Conservation (phyloP, 305 asterid species). For the Solanum aculeatissimum region DNA sequence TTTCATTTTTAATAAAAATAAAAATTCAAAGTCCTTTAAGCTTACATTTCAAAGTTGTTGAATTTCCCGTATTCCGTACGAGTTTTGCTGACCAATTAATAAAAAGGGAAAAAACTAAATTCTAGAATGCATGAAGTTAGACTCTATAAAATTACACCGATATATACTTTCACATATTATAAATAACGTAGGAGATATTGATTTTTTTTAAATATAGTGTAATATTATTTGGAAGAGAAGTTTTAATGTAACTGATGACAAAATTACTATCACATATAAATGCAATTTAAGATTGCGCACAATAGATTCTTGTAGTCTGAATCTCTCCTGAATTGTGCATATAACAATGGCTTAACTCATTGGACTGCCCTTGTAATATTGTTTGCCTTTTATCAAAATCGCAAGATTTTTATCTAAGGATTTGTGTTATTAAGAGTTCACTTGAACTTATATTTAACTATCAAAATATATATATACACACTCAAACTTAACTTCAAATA, state of each 20-base stretch:
- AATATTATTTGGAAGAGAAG: background rate
- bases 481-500: background rate
- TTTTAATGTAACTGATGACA: background rate
- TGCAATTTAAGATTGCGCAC: fast-evolving
- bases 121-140: background rate
- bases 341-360: too few species aligned
- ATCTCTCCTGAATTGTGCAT: background rate
- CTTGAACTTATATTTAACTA: too few species aligned
- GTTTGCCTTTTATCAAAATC: background rate
- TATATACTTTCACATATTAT: too few species aligned
- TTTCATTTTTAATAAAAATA: background rate
- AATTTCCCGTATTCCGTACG: background rate
- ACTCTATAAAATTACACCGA: too few species aligned
- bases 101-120: background rate
- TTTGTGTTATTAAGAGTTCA: too few species aligned
- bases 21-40: background rate
- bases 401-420: background rate
- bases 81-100: background rate
- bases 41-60: background rate
- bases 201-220: background rate
- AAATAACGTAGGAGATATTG: too few species aligned
- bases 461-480: too few species aligned
- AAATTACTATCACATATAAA: background rate
- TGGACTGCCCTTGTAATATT: too few species aligned
- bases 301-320: background rate